Base-by-base conservation (phyloP, 1,284 basidiomycete genomes). In the Malassezia restricta region DNA sequence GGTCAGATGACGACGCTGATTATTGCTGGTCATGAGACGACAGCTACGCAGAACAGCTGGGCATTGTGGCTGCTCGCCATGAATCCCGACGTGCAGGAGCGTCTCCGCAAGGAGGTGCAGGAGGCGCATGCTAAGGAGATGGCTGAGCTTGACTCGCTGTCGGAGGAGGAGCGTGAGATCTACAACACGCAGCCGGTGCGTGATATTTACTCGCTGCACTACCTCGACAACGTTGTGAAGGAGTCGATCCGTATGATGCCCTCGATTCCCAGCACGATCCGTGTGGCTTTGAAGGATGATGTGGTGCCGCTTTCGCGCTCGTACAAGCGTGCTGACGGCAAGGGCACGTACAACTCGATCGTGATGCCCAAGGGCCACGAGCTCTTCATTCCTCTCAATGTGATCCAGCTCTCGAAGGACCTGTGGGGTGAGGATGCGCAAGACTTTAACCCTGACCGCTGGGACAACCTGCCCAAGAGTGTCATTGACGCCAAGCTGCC, bases 11-110 rank as follows among this genome's bases (percentile, higher is more conserved):
- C 82, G 7, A 87, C 83, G 0, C 85, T 87, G 68, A 78, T 87
- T 43, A 78, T 80, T n/a, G 86, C 85, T 12, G 86, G 86, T 9
- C 85, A 85, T 27, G 86, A 89, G 65, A 87, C 87, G 0, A 84
- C 83, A 9, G 84, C 84, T 2, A 79, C 87, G 28, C 79, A 82
- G 8, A 75, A 87, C 43, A 83, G 84, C 0, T 89, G 86, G 86
- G 81, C 82, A 1, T 74, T 89, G 24, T 75, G 80, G 53, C 77
- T 85, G 11, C 78, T 89, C 37, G 81, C 86, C 0, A 76, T 78
- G 56, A 74, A 85, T 64, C 81, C 80, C 0, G 74, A 75, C 1
- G 71, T 82, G 8, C 87, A 89, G 73, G 43, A 44, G 11, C 62
- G 57, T 35, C 56, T 68, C 2, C 62, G 61, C n/a, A 61, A 60